A percentile compares a stretch with the other conserved stretches of the same genome.
Conservation (phyloP, 768 basidiomycete species). For the Holtermannia corniformis region DNA sequence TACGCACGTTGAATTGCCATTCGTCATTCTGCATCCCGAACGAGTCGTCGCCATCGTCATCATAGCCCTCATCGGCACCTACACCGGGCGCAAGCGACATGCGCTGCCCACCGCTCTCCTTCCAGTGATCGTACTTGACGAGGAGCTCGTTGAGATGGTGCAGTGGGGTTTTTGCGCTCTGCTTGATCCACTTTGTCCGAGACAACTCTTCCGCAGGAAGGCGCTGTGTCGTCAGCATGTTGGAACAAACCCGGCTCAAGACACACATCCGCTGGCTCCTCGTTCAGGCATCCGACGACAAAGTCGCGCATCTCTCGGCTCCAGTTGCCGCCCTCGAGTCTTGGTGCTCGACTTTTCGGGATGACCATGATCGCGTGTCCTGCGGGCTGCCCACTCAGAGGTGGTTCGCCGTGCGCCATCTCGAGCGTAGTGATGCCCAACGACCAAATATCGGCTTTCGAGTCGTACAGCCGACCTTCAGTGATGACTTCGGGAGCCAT, state of each 20-base stretch:
- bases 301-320: constrained; percentile 83
- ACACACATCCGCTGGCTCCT: constrained; percentile 66
- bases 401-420: constrained; percentile 92
- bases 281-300: constrained; percentile 67
- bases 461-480: constrained; percentile 77
- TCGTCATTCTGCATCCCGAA: constrained; percentile 31
- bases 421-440: constrained; percentile 92
- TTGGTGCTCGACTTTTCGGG: constrained; percentile 70
- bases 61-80: constrained; percentile 51
- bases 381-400: constrained; percentile 74
- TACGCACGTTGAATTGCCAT: constrained; percentile 40
- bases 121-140: constrained; percentile 64
- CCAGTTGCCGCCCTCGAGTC: constrained; percentile 65
- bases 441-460: constrained; percentile 98
- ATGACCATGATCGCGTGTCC: constrained; percentile 85
- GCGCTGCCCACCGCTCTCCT: constrained; percentile 57
- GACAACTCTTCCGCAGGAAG: constrained; percentile 77
- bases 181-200: constrained; percentile 80
- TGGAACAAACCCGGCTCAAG: constrained; percentile 1
- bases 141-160: constrained; percentile 70
- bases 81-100: constrained; percentile 54
- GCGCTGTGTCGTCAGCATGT: constrained; percentile 49
- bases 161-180: constrained; percentile 56
- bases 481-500: constrained; percentile 99
- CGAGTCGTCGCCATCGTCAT: constrained; percentile 26